Conservation (phyloP, 768 basidiomycete species). For the Tulasnella sp. region DNA sequence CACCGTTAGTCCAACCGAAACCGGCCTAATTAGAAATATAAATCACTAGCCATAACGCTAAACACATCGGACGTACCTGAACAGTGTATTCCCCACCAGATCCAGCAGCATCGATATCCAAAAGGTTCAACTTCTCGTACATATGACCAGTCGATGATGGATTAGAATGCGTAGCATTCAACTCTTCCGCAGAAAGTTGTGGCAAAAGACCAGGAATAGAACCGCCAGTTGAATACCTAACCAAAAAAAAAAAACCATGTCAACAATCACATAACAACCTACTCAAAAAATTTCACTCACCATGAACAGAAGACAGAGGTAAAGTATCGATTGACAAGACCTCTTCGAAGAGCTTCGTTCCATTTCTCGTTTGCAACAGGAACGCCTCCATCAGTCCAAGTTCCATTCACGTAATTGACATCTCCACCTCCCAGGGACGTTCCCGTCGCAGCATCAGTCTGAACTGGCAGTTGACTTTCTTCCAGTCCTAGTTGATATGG, state of each 20-base stretch:
- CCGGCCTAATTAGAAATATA: conserved; percentile 36
- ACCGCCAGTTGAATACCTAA: conserved; percentile 78
- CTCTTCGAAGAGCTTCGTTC: conserved; percentile 46
- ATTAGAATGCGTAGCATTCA: conserved; percentile 45
- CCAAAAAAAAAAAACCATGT: not conserved
- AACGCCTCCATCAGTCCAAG: conserved; percentile 19
- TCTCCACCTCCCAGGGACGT: conserved; percentile 35
- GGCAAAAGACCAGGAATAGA: conserved; percentile 58
- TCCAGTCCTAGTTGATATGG: conserved; percentile 64
- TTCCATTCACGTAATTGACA: conserved; percentile 39
- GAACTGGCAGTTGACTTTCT: conserved; percentile 59
- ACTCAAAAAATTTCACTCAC: conserved; percentile 37
- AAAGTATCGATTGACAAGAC: conserved; percentile 77
- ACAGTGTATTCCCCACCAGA: conserved; percentile 81
- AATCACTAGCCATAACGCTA: not conserved
- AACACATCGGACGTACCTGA: conserved; percentile 33
- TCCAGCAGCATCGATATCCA: conserved; percentile 68
- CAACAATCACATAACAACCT: not conserved
- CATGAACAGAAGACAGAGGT: conserved; percentile 79
- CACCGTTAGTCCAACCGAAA: conserved; percentile 86
- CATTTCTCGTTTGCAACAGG: conserved; percentile 72
- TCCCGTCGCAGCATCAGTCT: conserved; percentile 36
- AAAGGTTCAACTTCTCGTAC: conserved; percentile 77
- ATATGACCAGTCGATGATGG: conserved; percentile 35
- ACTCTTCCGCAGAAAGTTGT: conserved; percentile 51